Base-by-base conservation (phyloP, 2,329 filamentous ascomycete species). In the Zymoseptoria tritici region DNA sequence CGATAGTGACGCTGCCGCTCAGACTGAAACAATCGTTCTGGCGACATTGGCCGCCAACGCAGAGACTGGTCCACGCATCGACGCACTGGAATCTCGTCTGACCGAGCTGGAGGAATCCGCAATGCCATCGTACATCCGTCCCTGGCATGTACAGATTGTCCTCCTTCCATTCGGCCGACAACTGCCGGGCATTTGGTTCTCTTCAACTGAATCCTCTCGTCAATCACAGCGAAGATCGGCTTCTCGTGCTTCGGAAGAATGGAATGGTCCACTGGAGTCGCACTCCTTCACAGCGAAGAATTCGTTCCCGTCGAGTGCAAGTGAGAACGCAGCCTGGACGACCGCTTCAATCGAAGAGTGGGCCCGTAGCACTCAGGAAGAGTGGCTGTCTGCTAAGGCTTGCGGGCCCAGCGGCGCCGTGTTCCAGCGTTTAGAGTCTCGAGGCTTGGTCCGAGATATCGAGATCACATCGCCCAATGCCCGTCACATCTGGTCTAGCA, bases 71-170 rank as follows among this genome's bases (percentile, higher is more conserved):
- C 73, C 75, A 52, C 73, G 79, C 22, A 70, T 83, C 24, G 75
- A 78, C 53, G 73, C 72, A 42, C 74, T 84, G 9, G 80, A 83
- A 63, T 73, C 75, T 21, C 75, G 79, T 4, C 62, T 81, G 4
- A 68, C 77, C 29, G 77, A 82, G 51, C 77, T 90, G 9, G 85
- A 88, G 71, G 79, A 80, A 5, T 76, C 72, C 4, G 70, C 81
- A 9, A 73, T 85, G 29, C 88, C 89, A n/a, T 85, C 87, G 0
- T 77, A 78, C 26, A 74, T 75, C 50, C 79, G 83, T 49, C 87
- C 88, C 0, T 91, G 88, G 87, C 83, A 88, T 64, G 77, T 93
- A 1, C 88, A 92, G 68, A 86, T 92, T 4, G 84, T 92, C 1
- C 84, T 91, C 59, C 72, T 92, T 7, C 89, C 89, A 1, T 93